Base-by-base conservation (phyloP, 495 filamentous ascomycete species). In the Daldinia grandis region DNA sequence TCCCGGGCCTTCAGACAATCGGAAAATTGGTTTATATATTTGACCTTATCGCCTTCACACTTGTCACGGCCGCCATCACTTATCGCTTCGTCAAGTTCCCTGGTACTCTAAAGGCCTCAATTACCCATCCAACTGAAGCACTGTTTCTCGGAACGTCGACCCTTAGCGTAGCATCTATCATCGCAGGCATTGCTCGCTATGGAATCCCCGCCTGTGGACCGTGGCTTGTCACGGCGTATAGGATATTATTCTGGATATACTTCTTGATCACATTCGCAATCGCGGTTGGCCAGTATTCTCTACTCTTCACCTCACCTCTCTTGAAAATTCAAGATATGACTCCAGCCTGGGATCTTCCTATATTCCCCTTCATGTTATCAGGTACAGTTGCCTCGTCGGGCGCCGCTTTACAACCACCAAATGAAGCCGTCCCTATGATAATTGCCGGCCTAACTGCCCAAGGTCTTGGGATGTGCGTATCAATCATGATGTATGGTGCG, bases 121-220 rank as follows among this genome's bases (percentile, higher is more conserved):
- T 92, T 58, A 82, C 81, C 1, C 87, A 89, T 53, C 87, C 89
- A 1, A 79, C 84, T 5, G 90, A 93, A 71, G 85, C 86, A 4
- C 84, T 92, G 31, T 92, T 91, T 81, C 83, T 91, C 47, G 83
- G 87, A 28, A 88, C 88, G n/a, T 88, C 91, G 69, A 89, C 86
- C 68, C 84, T 93, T 9, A 87, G 87, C 4, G 58, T 90, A 10
- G 87, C 89, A 14, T 88, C 87, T 21, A 85, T 91, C 64, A 83
- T 92, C 40, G 79, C 81, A 21, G 86, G 87, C 30, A 83, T 88
- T 4, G 83, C 86, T 25, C 78, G 79, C 5, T 92, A 91, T 77
- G 88, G 87, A 58, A 78, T 89, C 42, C 76, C 82, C 65, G 42
- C 78, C 65, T 76, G 74, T 61, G 74, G 74, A 4, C 72, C 72